Base-by-base conservation (phyloP, 139 green algal species). In the Eudorina sp. region DNA sequence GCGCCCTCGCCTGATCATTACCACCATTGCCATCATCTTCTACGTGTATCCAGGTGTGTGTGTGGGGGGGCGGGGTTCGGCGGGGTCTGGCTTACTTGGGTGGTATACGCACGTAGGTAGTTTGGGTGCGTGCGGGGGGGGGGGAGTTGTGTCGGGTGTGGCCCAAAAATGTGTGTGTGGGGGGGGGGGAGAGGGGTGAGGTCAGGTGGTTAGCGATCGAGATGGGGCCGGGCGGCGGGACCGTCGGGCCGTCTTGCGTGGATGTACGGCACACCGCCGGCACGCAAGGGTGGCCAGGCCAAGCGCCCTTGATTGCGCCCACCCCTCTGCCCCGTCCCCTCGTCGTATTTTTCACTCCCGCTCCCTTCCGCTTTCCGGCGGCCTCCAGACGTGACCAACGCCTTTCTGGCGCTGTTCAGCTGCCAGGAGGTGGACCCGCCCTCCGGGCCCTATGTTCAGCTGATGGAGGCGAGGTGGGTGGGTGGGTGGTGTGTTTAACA, bases 1-100 rank as follows among this genome's bases (percentile, higher is more conserved):
- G 79, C 40, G 38, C 5, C 55, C 79, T 41, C 79, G 79, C 40
- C 23, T 85, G 40, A 85, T 58, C 79, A 85, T 85, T 41, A 85
- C 79, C 6, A 75, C 79, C 25, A 60, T 75, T n/a, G 38, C 55
- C 38, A 74, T 85, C 79, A 14, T 85, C 68, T n/a, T n/a, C 58
- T 85, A 84, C 76, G 51, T 84, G 29, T 70, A 84, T 31, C 76
- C 76, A 0, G 74, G 74, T 55, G 48, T 55, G 13, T 55, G 48
- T 55, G 48, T 55, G 11, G 13, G 9, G 48, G 48, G 48, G 48
- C 48, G n/a, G n/a, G n/a, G n/a, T n/a, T n/a, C n/a, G n/a, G n/a
- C n/a, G n/a, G n/a, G n/a, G n/a, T n/a, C n/a, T n/a, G n/a, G n/a
- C n/a, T n/a, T n/a, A n/a, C n/a, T n/a, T n/a, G n/a, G n/a, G n/a